Conservation (phyloP, 441 rosid genomes). For the Manihot esculenta region DNA sequence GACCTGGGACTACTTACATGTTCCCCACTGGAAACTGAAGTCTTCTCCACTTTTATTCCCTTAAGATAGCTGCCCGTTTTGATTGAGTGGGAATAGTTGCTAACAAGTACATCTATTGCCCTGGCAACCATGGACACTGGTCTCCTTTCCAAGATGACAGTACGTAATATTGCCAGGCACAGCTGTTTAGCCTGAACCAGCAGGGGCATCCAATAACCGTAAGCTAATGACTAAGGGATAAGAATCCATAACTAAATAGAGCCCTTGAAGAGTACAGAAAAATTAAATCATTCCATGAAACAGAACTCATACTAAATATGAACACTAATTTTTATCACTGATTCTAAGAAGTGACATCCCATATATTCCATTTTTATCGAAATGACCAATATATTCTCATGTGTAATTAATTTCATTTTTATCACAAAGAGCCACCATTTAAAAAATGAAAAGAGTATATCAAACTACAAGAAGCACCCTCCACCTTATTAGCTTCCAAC, state of each 20-base stretch:
- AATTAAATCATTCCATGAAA: neutral
- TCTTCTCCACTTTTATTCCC: constrained; percentile 55
- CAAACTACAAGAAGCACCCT: constrained; percentile 16
- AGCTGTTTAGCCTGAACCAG: constrained; percentile 83
- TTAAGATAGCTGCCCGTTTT: constrained; percentile 69
- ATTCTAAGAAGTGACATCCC: neutral
- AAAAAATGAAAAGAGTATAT: neutral
- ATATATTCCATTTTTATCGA: constrained; percentile 1
- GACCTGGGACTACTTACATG: constrained; percentile 30
- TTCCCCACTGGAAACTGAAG: constrained; percentile 38
- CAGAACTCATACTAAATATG: neutral
- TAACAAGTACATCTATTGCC: constrained; percentile 76
- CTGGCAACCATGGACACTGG: constrained; percentile 76
- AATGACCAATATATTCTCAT: neutral
- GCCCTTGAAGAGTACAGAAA: neutral
- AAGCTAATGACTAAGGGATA: constrained; percentile 17
- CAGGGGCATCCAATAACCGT: constrained; percentile 19
- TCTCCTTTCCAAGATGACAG: constrained; percentile 81
- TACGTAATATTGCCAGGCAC: constrained; percentile 68
- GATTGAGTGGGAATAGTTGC: constrained; percentile 64
- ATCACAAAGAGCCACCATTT: neutral
- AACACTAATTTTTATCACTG: neutral
- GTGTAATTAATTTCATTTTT: neutral
- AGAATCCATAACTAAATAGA: neutral
- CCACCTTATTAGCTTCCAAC: constrained; percentile 89